Evolutionary conservation across 2,329 filamentous ascomycete genomes (phyloP), one percentile per base, ranked within the genome.

Genomic region (Rutstroemia sydowiana): DNA sequence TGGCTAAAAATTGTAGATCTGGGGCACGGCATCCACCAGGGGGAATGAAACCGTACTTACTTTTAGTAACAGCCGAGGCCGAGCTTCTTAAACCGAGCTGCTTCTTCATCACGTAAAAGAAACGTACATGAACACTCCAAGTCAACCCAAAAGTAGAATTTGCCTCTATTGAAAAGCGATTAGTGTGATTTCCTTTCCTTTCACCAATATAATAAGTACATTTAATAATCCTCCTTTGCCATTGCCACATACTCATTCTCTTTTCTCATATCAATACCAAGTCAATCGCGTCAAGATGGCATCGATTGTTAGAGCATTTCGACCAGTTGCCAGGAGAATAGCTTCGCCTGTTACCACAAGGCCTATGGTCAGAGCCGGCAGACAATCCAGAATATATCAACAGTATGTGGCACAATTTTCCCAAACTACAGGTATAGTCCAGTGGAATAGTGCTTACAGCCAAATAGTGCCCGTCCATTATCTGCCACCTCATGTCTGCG

Each of bases 401-500:
- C 69, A 70, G 73, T 75, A 66, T 57, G 63, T 21, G 7, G 20
- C 3, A 11, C 2, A 18, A 31, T 18, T 54, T 14, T 20, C 26
- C 9, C 1, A 31, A 3, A 1, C 14, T 3, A 6, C 9, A 3
- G 18, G 14, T 11, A 18, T 45, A 9, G 11, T 8, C 8, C 39
- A 34, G 21, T 21, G 7, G 18, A 13, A 41, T 7, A 8, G 20
- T 44, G 32, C 34, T 57, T 18, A 56, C 32, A 52, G 23, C 36
- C 16, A 26, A 44, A 21, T 48, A 75, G 71, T 58, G 61, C 66
- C 11, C 78, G 82, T 59, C 65, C 75, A 18, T 76, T 89, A 53
- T 85, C 83, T 34, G 77, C 77, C 45, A 86, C 84, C 0, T 59
- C 75, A 41, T 68, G 72, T 56, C 76, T 76, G 60, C 77, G 74